These are phyloP conservation scores for Lineolata rhizophorae DNA, from an alignment of 495 filamentous ascomycete genomes.

Conservation along the genomic window DNA sequence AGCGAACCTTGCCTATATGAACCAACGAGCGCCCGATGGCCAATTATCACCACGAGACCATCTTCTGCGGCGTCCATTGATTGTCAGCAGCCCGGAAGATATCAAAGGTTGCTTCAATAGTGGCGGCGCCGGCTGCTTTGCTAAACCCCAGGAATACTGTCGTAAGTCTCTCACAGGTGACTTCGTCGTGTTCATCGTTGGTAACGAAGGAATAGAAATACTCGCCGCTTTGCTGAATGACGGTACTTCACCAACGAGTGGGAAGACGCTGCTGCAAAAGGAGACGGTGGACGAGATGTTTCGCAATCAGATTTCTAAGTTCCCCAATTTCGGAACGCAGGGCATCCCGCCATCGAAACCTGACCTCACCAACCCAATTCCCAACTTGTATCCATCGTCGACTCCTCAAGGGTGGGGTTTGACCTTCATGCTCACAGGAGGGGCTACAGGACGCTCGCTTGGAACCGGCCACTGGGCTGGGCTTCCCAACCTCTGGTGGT, in stretches of 20 bases:
- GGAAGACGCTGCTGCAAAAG: constrained; percentile 22
- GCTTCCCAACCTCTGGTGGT: constrained; percentile 38
- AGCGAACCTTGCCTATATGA: constrained; percentile 26
- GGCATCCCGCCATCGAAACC: constrained; percentile 24
- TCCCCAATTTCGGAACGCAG: constrained; percentile 31
- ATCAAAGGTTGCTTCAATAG: constrained; percentile 23
- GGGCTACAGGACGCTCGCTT: constrained; percentile 24
- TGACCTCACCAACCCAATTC: constrained; percentile 22
- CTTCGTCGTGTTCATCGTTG: constrained; percentile 30
- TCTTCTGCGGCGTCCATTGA: constrained; percentile 22
- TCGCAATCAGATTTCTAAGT: constrained; percentile 32
- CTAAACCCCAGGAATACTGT: constrained; percentile 31
- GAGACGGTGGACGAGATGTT: constrained; percentile 37
- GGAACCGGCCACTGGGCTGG: constrained; percentile 34
- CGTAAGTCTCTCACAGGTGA: constrained; percentile 24
- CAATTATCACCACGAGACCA: constrained; percentile 24
- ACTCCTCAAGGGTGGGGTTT: constrained; percentile 38
- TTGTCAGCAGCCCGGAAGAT: constrained; percentile 16
- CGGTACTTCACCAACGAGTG: constrained; percentile 23
- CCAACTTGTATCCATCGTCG: constrained; percentile 29
- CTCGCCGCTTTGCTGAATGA: constrained; percentile 16
- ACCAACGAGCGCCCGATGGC: constrained; percentile 22
- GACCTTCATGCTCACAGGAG: constrained; percentile 28
- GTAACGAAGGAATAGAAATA: constrained; percentile 13
- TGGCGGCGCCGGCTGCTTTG: constrained; percentile 34